Conservation (phyloP, 169 alveolate genomes). For the Plasmodium gonderi region DNA sequence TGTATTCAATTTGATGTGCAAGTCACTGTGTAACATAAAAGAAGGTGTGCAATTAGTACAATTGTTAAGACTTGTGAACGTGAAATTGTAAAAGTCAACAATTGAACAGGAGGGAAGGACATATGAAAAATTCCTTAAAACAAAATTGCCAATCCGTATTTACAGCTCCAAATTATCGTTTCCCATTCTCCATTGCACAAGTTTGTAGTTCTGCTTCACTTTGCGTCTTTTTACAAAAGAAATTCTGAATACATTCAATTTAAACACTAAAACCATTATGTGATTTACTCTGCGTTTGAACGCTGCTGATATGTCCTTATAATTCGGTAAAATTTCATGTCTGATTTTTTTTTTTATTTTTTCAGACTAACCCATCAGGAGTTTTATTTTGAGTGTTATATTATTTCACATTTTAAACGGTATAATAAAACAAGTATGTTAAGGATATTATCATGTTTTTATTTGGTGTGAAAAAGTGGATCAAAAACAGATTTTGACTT, state of each 20-base stretch:
- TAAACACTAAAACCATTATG: not conserved
- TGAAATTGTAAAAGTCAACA: not conserved
- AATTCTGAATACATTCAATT: too few relatives aligned
- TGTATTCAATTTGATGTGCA: not conserved
- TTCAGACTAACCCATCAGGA: not conserved
- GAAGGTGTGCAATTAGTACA: not conserved
- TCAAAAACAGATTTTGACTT: not conserved
- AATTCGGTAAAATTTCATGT: not conserved
- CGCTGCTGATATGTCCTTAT: constrained; percentile 2
- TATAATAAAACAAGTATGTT: not conserved
- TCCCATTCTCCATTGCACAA: not conserved
- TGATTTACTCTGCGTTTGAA: not conserved
- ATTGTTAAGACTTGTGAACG: not conserved
- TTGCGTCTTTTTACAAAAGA: too few relatives aligned
- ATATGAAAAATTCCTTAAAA: not conserved
- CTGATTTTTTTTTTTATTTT: not conserved
- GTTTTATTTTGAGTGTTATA: not conserved
- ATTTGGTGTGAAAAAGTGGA: not conserved
- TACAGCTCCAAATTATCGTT: not conserved
- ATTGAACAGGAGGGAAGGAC: not conserved
- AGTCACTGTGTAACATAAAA: not conserved
- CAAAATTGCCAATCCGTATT: not conserved
- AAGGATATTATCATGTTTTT: not conserved
- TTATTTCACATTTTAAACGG: not conserved
- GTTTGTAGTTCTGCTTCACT: not conserved